Conservation (phyloP, 371 early-diverging fungal species). For the Mortierella polycephala region DNA sequence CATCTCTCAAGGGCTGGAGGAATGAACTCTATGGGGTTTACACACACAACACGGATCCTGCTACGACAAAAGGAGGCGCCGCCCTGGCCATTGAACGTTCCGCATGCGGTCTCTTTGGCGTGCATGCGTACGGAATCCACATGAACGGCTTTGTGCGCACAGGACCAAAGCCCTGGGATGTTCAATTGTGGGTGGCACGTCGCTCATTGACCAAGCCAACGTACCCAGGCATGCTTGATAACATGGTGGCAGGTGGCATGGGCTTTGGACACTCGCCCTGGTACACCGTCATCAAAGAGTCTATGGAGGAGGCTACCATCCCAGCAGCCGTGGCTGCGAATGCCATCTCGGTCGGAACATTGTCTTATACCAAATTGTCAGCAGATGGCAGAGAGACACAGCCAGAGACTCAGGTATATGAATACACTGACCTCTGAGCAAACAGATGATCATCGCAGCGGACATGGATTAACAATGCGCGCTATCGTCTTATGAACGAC, state of each 20-base stretch:
- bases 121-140: slow-evolving; percentile 85
- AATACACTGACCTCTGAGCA: no score
- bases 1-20: slow-evolving; percentile 70
- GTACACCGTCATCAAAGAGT: slow-evolving; percentile 86
- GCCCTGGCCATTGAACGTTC: slow-evolving; percentile 85
- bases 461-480: no score
- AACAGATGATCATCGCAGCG: no score
- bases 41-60: slow-evolving; percentile 50
- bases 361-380: slow-evolving; percentile 76
- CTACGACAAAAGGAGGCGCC: slow-evolving; percentile 53
- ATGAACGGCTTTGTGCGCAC: slow-evolving; percentile 76
- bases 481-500: neutral
- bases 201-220: slow-evolving; percentile 84
- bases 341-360: slow-evolving; percentile 67
- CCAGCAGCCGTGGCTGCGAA: slow-evolving; percentile 63
- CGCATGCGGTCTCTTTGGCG: slow-evolving; percentile 80
- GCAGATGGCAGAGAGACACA: slow-evolving; percentile 62
- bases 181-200: slow-evolving; percentile 89
- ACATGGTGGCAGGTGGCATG: slow-evolving; percentile 92
- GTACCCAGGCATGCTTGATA: slow-evolving; percentile 90
- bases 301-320: slow-evolving; percentile 90
- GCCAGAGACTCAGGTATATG: slow-evolving; percentile 74
- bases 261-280: slow-evolving; percentile 68
- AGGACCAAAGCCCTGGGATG: slow-evolving; percentile 44
- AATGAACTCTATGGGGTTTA: slow-evolving; percentile 87